Conservation (phyloP, 2,329 filamentous ascomycete genomes). For the Trichoderma citrinoviride region DNA sequence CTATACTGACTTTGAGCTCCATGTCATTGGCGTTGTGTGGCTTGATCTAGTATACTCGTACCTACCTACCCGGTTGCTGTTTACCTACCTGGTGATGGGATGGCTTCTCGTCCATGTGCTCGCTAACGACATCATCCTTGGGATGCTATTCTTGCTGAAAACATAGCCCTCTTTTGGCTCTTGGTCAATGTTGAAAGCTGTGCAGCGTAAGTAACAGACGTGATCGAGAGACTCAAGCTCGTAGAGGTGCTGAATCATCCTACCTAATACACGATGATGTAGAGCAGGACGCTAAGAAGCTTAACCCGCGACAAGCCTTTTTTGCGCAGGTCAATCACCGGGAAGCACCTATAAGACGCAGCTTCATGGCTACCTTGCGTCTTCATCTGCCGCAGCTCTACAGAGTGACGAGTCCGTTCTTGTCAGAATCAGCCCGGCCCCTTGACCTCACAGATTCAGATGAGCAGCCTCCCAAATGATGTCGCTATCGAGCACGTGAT, state of each 20-base stretch:
- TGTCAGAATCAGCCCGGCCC: neutral
- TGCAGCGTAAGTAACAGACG: too few species aligned
- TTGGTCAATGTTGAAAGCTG: too few species aligned
- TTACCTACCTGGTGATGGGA: too few species aligned
- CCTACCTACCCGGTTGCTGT: too few species aligned
- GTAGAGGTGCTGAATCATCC: neutral
- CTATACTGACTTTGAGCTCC: too few species aligned
- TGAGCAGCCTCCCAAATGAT: neutral
- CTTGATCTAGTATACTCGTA: too few species aligned
- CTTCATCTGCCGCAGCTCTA: neutral
- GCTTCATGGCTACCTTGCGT: neutral
- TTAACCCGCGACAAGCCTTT: neutral
- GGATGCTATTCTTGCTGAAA: too few species aligned
- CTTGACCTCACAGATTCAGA: neutral
- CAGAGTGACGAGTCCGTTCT: neutral
- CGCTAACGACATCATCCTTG: too few species aligned
- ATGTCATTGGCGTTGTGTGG: too few species aligned
- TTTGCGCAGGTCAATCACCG: neutral
- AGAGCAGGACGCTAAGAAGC: slow-evolving; percentile 10
- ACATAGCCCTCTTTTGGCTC: too few species aligned
- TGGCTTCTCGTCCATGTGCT: too few species aligned
- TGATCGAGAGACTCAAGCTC: too few species aligned
- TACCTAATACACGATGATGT: neutral
- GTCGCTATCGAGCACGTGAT: neutral
- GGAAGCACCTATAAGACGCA: neutral